Percentiles rank a stretch among this genome's conserved stretches.
These are phyloP conservation scores for Cantharellus cinnabarinus DNA, from an alignment of 768 basidiomycete species.

Conservation along the genomic window DNA sequence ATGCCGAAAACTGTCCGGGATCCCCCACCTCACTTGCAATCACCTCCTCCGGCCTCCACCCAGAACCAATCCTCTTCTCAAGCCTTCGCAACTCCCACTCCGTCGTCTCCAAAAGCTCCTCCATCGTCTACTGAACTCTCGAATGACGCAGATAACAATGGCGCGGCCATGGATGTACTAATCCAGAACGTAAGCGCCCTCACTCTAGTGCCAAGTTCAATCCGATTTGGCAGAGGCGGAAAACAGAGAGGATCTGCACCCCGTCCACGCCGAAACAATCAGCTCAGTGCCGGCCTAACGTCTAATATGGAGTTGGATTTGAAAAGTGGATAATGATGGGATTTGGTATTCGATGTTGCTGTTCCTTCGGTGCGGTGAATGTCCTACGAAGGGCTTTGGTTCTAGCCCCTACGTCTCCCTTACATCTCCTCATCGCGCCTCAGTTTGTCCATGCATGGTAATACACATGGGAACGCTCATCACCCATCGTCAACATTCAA, in stretches of 20 bases:
- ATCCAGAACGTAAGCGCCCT: conserved; percentile 27
- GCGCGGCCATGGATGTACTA: conserved; percentile 25
- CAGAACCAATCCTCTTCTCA: conserved; percentile 5
- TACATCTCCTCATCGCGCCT: too few relatives aligned
- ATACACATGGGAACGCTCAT: too few relatives aligned
- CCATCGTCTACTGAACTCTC: background rate
- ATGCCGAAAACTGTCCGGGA: conserved; percentile 1
- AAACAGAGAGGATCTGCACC: conserved; percentile 29
- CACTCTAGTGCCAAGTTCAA: conserved; percentile 43
- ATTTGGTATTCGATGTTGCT: too few relatives aligned
- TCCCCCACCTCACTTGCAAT: background rate
- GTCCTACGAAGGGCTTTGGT: too few relatives aligned
- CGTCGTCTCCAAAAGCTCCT: background rate
- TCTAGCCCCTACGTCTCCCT: too few relatives aligned
- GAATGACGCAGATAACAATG: background rate
- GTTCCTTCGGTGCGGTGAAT: too few relatives aligned
- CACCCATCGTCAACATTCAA: too few relatives aligned
- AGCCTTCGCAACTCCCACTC: conserved; percentile 6
- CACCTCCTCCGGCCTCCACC: background rate
- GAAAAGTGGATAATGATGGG: too few relatives aligned
- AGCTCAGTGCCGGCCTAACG: too few relatives aligned
- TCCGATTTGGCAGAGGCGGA: conserved; percentile 58
- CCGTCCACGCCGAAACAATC: background rate
- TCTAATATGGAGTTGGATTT: too few relatives aligned
- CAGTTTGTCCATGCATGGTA: too few relatives aligned